Base-by-base conservation (phyloP, 2,329 filamentous ascomycete genomes). In the Rhinocladiella similis region DNA sequence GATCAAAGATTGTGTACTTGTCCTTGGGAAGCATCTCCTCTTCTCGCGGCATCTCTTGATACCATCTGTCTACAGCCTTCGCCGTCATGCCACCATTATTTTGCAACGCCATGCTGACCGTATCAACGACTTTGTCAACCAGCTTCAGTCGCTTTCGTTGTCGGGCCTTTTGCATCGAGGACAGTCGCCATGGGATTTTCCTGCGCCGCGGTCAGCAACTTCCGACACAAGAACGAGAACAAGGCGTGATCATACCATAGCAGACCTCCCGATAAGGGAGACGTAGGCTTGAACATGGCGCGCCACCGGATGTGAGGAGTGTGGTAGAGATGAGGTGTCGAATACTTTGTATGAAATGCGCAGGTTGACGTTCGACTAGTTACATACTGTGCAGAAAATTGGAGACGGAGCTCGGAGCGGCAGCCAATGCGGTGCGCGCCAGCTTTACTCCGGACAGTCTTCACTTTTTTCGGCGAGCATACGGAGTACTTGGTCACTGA, bases 111-210 rank as follows among this genome's bases (percentile, higher is more conserved):
- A 79, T 82, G 69, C 91, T 89, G 61, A 99, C 76, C 14, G 90
- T 91, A 56, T 88, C 85, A 57, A 99, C 86, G n/a, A 97, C 86
- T 46, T 80, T 81, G 75, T 99, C 94, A 62, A 99, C 92, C 52
- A 87, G 85, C 62, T 89, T 87, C 62, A 97, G 81, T 46, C 92
- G 88, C 72, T 87, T 81, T 63, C 92, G 85, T 68, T 97, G 92
- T 53, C 92, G 88, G 63, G 86, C 83, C 76, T 97, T 97, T 76
- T 96, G 92, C 72, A 90, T 91, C 65, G 84, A 81, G 57, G 94
- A 99, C 70, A 99, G 85, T 60, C 94, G 88, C 92, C 92, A 99
- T 66, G 94, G 94, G 68, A 89, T 91, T 85, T 99, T 99, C 94
- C 90, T 86, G 67, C 27, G 56, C 10, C 20, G 43, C 43, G 14